A percentile compares a stretch with the other conserved stretches of the same genome.
These are phyloP conservation scores for Macrolepiota fuliginosa DNA, from an alignment of 768 basidiomycete species.

Conservation along the genomic window DNA sequence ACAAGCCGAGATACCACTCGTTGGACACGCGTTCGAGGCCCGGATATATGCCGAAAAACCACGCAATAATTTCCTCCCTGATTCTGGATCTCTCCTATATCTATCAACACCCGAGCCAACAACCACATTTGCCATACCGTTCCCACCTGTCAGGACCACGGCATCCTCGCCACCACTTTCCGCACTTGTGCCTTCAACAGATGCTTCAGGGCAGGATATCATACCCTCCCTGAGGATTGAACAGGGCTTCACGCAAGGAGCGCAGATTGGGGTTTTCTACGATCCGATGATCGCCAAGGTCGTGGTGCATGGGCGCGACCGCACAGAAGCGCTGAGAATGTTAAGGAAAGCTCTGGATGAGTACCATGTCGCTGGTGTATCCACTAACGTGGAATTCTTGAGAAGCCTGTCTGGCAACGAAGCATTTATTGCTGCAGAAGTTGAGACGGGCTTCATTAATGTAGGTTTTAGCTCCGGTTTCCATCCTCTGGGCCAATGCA, in stretches of 20 bases:
- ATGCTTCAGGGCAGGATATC: conserved; percentile 27
- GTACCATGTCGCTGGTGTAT: conserved; percentile 88
- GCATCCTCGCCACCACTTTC: conserved; percentile 20
- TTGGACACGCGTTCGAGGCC: conserved; percentile 93
- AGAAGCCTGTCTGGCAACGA: conserved; percentile 71
- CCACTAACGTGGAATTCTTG: conserved; percentile 91
- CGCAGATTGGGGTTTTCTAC: conserved; percentile 85
- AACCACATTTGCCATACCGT: conserved; percentile 58
- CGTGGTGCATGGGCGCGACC: conserved; percentile 82
- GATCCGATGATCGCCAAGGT: conserved; percentile 94
- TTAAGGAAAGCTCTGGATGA: conserved; percentile 80
- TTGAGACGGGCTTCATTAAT: conserved; percentile 92
- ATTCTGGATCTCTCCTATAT: conserved; percentile 80
- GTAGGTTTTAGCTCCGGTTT: conserved; percentile 31
- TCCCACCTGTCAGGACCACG: conserved; percentile 23
- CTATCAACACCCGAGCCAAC: conserved; percentile 79
- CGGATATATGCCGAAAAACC: conserved; percentile 96
- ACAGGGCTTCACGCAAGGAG: conserved; percentile 80
- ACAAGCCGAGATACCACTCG: conserved; percentile 78
- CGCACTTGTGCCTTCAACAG: conserved; percentile 28
- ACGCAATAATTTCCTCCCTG: conserved; percentile 88
- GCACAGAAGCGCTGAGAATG: conserved; percentile 80
- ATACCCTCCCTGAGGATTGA: conserved; percentile 77
- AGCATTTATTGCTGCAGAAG: conserved; percentile 73
- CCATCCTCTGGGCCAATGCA: background rate